Percentiles rank a stretch among this genome's conserved stretches.
Evolutionary conservation across 768 basidiomycete genomes (phyloP).

Genomic region (Pulveroboletus ravenelii): DNA sequence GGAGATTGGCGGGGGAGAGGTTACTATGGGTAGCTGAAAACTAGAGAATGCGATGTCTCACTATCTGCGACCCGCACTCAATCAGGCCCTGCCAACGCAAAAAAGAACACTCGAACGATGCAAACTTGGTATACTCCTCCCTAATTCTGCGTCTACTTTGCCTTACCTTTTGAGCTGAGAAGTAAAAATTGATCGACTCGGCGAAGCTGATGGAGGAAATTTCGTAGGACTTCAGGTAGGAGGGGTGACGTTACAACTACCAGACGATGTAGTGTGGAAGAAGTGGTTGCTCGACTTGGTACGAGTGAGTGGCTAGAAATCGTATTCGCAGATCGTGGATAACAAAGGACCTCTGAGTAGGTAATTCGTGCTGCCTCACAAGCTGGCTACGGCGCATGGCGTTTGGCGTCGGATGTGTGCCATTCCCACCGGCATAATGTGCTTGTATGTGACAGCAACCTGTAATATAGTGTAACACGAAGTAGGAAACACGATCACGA

Average conservation of each 20-base stretch:
- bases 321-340: background rate
- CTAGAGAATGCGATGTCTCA: conserved; percentile 1
- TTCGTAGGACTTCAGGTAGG: conserved; percentile 30
- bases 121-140: background rate
- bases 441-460: no score
- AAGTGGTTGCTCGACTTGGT: conserved; percentile 28
- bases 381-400: no score
- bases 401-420: no score
- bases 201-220: background rate
- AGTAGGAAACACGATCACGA: background rate
- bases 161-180: background rate
- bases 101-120: no score
- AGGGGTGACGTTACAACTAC: background rate
- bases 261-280: conserved; percentile 33
- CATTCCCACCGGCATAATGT: no score
- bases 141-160: background rate
- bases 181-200: background rate
- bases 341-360: no score
- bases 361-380: no score
- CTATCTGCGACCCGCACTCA: background rate
- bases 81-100: background rate
- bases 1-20: background rate
- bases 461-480: no score
- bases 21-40: background rate
- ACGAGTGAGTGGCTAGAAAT: background rate